Evolutionary conservation across 2,329 filamentous ascomycete species (phyloP).

Genomic region (Ophiostoma triangulosporum): DNA sequence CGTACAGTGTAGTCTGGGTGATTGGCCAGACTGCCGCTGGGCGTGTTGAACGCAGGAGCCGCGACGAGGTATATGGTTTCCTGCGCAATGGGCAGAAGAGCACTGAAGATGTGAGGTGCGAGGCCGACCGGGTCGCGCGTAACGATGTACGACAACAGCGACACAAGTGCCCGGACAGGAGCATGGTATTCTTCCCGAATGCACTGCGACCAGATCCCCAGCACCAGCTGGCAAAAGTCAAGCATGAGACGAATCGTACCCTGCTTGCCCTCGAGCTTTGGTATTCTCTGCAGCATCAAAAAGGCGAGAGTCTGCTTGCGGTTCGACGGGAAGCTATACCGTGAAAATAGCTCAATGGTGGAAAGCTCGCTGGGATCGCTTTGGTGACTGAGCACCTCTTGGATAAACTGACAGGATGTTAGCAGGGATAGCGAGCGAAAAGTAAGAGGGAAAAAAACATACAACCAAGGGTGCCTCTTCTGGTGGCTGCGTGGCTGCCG

Average conservation of each 20-base stretch:
- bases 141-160: conserved; percentile 50
- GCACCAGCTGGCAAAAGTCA: conserved; percentile 49
- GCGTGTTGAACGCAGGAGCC: conserved; percentile 38
- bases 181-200: conserved; percentile 47
- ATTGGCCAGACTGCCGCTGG: conserved; percentile 33
- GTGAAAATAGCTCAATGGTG: conserved; percentile 54
- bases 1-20: conserved; percentile 27
- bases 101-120: conserved; percentile 43
- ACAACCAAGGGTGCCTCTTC: conserved; percentile 30
- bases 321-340: conserved; percentile 50
- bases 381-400: conserved; percentile 50
- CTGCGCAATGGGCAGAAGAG: conserved; percentile 41
- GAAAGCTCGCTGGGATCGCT: conserved; percentile 40
- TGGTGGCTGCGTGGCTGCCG: not conserved
- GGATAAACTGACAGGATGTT: conserved; percentile 34
- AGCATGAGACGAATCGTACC: conserved; percentile 44
- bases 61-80: conserved; percentile 47
- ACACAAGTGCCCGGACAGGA: conserved; percentile 52
- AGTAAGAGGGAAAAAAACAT: conserved; percentile 12
- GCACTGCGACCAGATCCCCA: conserved; percentile 56
- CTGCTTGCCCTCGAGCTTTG: conserved; percentile 35
- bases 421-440: not conserved
- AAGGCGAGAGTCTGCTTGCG: conserved; percentile 53
- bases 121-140: conserved; percentile 46
- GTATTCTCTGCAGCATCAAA: conserved; percentile 53